Conservation (phyloP, 805 yeast genomes). For the Starmerella davenportii region DNA sequence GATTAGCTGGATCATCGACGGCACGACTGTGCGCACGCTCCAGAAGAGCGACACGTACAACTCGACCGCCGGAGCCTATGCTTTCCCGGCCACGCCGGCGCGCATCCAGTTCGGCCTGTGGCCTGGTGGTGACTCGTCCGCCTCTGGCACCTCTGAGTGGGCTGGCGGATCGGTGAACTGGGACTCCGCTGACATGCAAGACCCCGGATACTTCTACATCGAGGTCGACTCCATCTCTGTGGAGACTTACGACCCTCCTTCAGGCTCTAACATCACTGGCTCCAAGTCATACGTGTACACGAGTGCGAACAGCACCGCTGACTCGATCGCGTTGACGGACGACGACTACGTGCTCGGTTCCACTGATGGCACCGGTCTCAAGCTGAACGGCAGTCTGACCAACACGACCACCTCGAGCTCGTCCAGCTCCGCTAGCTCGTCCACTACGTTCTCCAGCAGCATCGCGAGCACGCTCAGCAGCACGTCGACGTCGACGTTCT, state of each 20-base stretch:
- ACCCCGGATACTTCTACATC: conserved; percentile 70
- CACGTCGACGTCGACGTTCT: conserved; percentile 1
- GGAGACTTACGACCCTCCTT: conserved; percentile 58
- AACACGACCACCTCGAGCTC: neutral
- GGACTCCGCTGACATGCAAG: conserved; percentile 52
- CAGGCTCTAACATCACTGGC: conserved; percentile 30
- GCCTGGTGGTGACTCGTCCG: conserved; percentile 35
- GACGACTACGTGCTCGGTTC: conserved; percentile 42
- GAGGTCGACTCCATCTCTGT: conserved; percentile 41
- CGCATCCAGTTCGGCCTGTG: conserved; percentile 48
- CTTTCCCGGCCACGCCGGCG: conserved; percentile 86
- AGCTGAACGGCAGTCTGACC: conserved; percentile 22
- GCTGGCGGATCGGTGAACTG: conserved; percentile 80
- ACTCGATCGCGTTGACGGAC: conserved; percentile 42
- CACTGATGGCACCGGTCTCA: conserved; percentile 44
- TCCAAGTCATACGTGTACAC: conserved; percentile 38
- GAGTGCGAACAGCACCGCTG: conserved; percentile 28
- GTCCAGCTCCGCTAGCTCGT: conserved; percentile 3
- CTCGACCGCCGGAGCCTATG: conserved; percentile 41
- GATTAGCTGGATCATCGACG: conserved; percentile 59
- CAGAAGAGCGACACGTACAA: conserved; percentile 37
- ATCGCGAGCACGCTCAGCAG: conserved; percentile 8
- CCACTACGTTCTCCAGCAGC: conserved; percentile 5
- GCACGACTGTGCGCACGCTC: conserved; percentile 46
- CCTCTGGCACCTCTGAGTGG: conserved; percentile 54